Evolutionary conservation across 805 yeast species (phyloP).

Genomic region (Saccharomycopsis sp.): DNA sequence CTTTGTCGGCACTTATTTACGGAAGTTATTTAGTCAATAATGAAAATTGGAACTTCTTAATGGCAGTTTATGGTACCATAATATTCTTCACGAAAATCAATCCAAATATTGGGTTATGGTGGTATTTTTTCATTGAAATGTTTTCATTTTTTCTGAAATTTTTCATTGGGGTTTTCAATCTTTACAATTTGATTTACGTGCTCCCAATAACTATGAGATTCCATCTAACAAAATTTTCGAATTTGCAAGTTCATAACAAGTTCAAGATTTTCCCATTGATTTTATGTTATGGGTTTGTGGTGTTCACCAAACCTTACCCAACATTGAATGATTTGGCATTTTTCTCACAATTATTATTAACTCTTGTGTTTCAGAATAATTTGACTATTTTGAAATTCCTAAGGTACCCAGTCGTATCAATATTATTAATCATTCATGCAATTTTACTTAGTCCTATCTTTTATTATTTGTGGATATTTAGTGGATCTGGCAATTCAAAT

Average conservation of each 20-base stretch:
- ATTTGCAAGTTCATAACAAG: constrained; percentile 24
- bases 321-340: constrained; percentile 70
- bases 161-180: constrained; percentile 75
- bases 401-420: constrained; percentile 41
- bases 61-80: constrained; percentile 49
- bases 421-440: constrained; percentile 48
- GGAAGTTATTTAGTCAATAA: constrained; percentile 36
- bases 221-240: constrained; percentile 22
- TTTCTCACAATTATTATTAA: constrained; percentile 40
- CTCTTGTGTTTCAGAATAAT: constrained; percentile 35
- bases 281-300: constrained; percentile 43
- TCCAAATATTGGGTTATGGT: constrained; percentile 96
- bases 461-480: constrained; percentile 88
- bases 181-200: constrained; percentile 59
- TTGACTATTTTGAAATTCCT: constrained; percentile 35
- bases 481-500: constrained; percentile 93
- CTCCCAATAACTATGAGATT: constrained; percentile 73
- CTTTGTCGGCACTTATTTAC: constrained; percentile 28
- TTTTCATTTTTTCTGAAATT: constrained; percentile 83
- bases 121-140: constrained; percentile 96
- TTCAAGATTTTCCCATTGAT: constrained; percentile 55
- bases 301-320: constrained; percentile 79
- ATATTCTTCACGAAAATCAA: constrained; percentile 60
- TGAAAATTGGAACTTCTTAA: constrained; percentile 39
- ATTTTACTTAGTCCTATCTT: constrained; percentile 77